These are phyloP conservation scores for Mitragyna speciosa DNA, from an alignment of 257 asterid species.

Conservation along the genomic window DNA sequence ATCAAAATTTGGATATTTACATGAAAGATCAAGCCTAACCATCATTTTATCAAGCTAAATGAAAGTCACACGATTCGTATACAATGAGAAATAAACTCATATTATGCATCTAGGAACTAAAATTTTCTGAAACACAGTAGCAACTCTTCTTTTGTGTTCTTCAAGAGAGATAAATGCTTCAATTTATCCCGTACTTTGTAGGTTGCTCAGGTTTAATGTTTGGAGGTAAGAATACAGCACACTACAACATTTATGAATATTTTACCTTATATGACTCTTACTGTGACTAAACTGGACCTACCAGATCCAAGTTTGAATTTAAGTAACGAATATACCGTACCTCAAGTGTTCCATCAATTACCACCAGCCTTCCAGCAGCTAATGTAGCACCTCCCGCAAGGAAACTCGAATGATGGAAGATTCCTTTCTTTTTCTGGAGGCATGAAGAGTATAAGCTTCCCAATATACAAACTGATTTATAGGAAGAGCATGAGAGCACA, in stretches of 20 bases:
- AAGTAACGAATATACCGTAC: conserved; percentile 31
- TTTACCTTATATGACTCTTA: neutral
- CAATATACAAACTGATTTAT: neutral
- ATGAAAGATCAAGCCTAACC: neutral
- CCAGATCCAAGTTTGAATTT: neutral
- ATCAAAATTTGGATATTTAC: neutral
- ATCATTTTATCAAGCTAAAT: neutral
- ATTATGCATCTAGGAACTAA: neutral
- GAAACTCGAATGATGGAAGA: conserved; percentile 94
- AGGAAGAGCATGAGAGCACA: conserved; percentile 16
- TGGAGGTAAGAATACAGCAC: neutral
- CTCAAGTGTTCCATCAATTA: conserved; percentile 68
- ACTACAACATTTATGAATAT: neutral
- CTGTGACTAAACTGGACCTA: neutral
- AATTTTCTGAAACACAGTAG: neutral
- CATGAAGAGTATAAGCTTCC: conserved; percentile 12
- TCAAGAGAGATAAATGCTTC: neutral
- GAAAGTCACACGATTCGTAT: neutral
- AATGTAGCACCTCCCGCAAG: conserved; percentile 94
- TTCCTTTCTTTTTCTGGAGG: conserved; percentile 83
- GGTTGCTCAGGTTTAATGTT: neutral
- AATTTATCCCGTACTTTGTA: neutral
- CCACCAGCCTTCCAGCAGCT: conserved; percentile 93
- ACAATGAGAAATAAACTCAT: neutral
- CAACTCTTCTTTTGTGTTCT: neutral